Evolutionary conservation across 352 stramenopile genomes (phyloP), one percentile per base, ranked within the genome.

Genomic region (Phytophthora rubi): DNA sequence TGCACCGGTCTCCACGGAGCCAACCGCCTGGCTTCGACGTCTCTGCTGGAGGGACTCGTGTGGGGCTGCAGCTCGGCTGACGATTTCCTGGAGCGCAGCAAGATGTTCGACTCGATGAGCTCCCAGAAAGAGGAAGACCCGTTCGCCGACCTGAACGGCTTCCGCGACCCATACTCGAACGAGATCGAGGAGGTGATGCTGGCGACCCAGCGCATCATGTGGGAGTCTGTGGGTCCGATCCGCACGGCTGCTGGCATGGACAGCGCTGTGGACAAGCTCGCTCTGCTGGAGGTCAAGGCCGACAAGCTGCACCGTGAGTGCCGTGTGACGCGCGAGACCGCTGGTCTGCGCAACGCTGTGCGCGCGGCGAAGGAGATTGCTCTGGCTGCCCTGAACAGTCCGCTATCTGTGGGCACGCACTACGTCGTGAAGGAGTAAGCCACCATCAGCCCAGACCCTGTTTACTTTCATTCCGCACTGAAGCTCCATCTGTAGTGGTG

Each of bases 1-100:
- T 90, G 96, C 73, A 99, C 96, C 13, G 96, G 96, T 52, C 82
- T 99, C 13, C 96, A 99, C 68, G 96, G 96, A 42, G 96, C 93
- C 6, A 99, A 99, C 76, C 87, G 96, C 59, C 73, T 98, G 33
- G 96, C 96, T 9, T 98, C 91, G 26, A 98, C 96, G 1, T 98
- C 92, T 45, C 69, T 99, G 16, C 81, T 99, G 5, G 96, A 99
- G 71, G 96, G 93, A 18, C 82, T 98, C 0, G 95, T 99, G 6
- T 99, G 93, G 91, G 96, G 96, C 59, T 91, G 86, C 54, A 90
- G 89, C 45, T 86, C 97, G 21, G 94, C 91, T 75, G 97, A 88
- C 42, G 76, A 90, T 60, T 96, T 85, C 59, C 53, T 85, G 51
- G 56, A 68, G 26, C 75, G 73, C 51, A 57, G 55, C 26, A 68